Conservation (phyloP, 148 eudicot genomes). For the Arbutus unedo region DNA sequence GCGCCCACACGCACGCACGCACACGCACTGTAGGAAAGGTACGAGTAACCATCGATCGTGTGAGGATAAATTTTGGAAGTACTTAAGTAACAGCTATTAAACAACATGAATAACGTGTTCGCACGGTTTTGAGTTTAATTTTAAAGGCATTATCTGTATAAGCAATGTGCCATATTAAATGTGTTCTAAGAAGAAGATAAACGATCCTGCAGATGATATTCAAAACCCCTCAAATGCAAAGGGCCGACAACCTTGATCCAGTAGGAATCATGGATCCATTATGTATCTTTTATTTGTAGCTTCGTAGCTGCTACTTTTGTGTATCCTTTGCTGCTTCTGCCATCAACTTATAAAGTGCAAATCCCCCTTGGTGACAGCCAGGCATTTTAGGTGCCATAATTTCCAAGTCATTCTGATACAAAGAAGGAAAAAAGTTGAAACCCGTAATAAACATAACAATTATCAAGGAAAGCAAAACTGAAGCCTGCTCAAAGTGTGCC, state of each 20-base stretch:
- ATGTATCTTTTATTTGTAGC: neutral
- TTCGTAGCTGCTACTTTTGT: neutral
- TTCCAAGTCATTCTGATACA: slow-evolving; percentile 63
- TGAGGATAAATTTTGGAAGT: neutral
- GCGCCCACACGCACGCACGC: neutral
- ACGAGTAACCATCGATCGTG: neutral
- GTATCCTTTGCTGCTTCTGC: slow-evolving; percentile 28
- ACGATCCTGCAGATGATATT: neutral
- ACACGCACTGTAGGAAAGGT: neutral
- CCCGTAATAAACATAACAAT: neutral
- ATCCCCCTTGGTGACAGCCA: slow-evolving; percentile 97
- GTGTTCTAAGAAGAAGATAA: neutral
- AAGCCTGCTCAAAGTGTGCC: neutral
- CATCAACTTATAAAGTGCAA: slow-evolving; percentile 74
- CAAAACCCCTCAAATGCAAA: neutral
- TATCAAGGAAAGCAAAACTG: slow-evolving; percentile 8
- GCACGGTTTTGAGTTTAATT: neutral
- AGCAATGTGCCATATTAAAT: neutral
- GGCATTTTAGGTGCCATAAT: slow-evolving; percentile 76
- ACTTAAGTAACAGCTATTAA: neutral
- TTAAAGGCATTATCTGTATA: neutral
- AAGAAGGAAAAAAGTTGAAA: neutral
- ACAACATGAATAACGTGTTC: neutral
- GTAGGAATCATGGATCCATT: neutral
- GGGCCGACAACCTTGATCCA: slow-evolving; percentile 1